Evolutionary conservation across 441 rosid species (phyloP), one percentile per base, ranked within the genome.

Genomic region (Pelargonium australe): DNA sequence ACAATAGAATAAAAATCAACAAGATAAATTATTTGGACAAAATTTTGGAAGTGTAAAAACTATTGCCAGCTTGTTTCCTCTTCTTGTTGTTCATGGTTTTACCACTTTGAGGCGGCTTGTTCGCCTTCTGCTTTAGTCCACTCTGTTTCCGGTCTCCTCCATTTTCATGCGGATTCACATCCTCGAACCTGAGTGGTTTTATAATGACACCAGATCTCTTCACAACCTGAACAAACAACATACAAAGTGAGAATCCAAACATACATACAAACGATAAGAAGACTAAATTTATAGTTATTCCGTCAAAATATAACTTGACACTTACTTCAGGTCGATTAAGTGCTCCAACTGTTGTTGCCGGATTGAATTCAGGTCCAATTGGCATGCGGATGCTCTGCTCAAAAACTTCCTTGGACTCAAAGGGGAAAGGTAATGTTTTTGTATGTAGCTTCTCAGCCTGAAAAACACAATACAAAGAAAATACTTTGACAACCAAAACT

Each of bases 311-410:
- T 31, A 31, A 31, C 37, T 31, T 61, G 19, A 8, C 41, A 72
- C 84, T 73, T 64, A 94, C 96, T 70, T 89, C 94, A 1, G 97
- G 97, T 4, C 89, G 87, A 76, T 72, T 89, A 64, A 91, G 87
- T 64, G 85, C 89, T 80, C 87, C 86, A 58, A 86, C 58, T 53
- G 85, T 70, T 17, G 90, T 87, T 5, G 86, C 87, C 2, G 96
- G 99, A 78, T 94, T 88, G 72, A 78, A 91, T 73, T 94, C 99
- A 0, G 97, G 96, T 51, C 99, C 99, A 16, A 91, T 76, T 8
- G 97, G 99, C 84, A 88, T 80, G 7, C 97, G 94, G 71, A 87
- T 86, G 78, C 92, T 89, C 69, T 78, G 90, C 62, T 94, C 96
- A 51, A 86, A 94, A 58, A 84, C 81, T 66, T 91, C 99, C 72